A percentile compares a stretch with the other conserved stretches of the same genome.
Conservation (phyloP, 768 basidiomycete genomes). For the Leccinum obscurum region DNA sequence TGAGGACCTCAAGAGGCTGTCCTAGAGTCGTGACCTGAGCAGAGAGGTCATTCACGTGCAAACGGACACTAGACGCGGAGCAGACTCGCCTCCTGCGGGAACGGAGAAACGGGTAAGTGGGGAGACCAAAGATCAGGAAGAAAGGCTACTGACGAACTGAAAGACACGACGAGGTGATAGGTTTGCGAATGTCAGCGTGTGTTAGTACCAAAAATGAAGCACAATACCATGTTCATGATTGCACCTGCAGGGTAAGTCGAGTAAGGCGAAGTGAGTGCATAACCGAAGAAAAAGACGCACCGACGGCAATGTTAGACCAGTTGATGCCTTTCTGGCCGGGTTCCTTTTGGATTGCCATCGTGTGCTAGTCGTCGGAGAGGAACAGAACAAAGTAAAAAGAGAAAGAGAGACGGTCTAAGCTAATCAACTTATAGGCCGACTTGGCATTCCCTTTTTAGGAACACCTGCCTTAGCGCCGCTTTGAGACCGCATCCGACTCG, state of each 20-base stretch:
- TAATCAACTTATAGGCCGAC: constrained; percentile 4
- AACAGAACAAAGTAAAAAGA: constrained; percentile 12
- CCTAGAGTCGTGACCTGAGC: constrained; percentile 92
- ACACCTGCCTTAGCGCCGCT: neutral
- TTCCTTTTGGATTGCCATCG: constrained; percentile 81
- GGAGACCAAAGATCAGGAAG: neutral
- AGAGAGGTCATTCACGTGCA: constrained; percentile 4
- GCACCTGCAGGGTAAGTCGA: constrained; percentile 54
- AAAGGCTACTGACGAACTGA: constrained; percentile 47
- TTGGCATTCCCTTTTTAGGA: constrained; percentile 6
- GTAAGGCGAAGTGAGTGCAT: constrained; percentile 24
- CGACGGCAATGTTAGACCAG: constrained; percentile 96
- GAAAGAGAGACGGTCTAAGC: neutral
- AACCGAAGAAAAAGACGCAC: constrained; percentile 45
- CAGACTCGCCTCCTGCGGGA: constrained; percentile 67
- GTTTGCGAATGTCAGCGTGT: constrained; percentile 9
- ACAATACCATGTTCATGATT: constrained; percentile 95
- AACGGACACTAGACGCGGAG: neutral
- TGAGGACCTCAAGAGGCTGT: constrained; percentile 96
- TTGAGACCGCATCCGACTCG: neutral
- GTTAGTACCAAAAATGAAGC: constrained; percentile 35
- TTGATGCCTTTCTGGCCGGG: constrained; percentile 90
- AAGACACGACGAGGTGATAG: neutral
- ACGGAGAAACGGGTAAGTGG: constrained; percentile 15
- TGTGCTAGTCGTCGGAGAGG: constrained; percentile 20